Evolutionary conservation across 2,329 filamentous ascomycete species (phyloP), one percentile per base, ranked within the genome.

Genomic region (Colletotrichum viniferum): DNA sequence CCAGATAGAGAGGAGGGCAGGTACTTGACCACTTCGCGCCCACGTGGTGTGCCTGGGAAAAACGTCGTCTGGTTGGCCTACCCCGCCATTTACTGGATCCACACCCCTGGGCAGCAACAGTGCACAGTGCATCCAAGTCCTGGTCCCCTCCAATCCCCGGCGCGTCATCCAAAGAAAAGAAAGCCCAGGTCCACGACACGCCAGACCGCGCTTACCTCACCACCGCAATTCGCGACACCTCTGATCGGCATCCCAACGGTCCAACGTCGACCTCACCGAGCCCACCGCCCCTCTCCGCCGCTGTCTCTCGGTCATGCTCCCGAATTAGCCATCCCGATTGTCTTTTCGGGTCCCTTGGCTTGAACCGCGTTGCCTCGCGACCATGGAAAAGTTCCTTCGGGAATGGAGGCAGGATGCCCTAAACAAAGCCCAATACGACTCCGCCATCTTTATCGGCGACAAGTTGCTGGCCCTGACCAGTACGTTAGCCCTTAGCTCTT

Each of bases 401-500:
- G 94, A 95, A 82, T 99, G 97, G 97, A 92, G 96, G 82, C 95
- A 98, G 86, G 96, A 98, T 88, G 96, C 96, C 82, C 89, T 98
- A 81, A 96, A 98, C 86, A 97, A 97, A 85, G 95, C 97, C 78
- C 97, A 99, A 84, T 96, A 98, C 84, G 96, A 98, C 78, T 95
- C 96, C 38, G 97, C 97, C 82, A 96, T 98, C 80, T 98, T 98
- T 83, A 95, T 98, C 78, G 97, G 96, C 78, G 97, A 99, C 89
- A 99, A 99, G 88, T 90, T 99, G 79, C 90, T 98, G 73, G 97
- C 97, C 73, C 88, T 99, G 81, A 98, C 96, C 48, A 95, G 96
- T 98, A 85, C 79, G 92, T 48, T 12, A 4, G 13, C n/a, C 28
- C 28, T 14, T 28, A 7, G 3, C 21, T 24, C 64, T 63, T 69